Percentiles rank a stretch among this genome's conserved stretches.
phyloP scores from a whole-genome alignment of 2,329 filamentous ascomycete species.

The Colletotrichum sojae region DNA sequence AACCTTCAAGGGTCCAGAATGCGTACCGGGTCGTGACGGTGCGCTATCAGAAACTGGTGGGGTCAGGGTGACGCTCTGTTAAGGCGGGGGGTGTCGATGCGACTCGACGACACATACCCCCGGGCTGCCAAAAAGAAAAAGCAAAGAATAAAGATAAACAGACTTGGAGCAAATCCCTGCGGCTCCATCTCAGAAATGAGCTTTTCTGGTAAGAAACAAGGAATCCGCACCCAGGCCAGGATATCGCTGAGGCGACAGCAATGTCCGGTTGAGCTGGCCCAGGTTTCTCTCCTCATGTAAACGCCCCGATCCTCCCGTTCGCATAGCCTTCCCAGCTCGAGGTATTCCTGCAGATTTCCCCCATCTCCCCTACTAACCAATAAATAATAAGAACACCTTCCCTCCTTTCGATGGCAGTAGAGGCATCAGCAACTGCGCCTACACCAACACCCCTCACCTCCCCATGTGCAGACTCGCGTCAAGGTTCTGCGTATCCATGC shows the following conservation, averaged over 20 bases:
- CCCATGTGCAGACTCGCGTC: conserved; percentile 36
- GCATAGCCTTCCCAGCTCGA: neutral
- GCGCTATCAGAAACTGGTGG: conserved; percentile 27
- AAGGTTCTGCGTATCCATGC: conserved; percentile 31
- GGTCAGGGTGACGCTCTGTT: conserved; percentile 26
- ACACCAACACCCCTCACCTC: neutral
- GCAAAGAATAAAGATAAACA: conserved; percentile 1
- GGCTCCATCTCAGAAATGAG: conserved; percentile 23
- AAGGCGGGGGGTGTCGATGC: conserved; percentile 11
- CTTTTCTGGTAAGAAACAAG: conserved; percentile 31
- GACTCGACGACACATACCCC: neutral
- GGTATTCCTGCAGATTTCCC: conserved; percentile 2
- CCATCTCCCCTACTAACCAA: conserved; percentile 8
- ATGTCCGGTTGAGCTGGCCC: neutral
- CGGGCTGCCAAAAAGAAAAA: neutral
- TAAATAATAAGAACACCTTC: conserved; percentile 1
- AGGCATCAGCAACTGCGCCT: neutral
- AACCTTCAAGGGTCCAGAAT: no score
- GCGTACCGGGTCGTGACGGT: no score
- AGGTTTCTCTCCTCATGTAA: conserved; percentile 10
- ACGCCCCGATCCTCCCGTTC: conserved; percentile 34
- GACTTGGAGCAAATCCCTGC: conserved; percentile 33
- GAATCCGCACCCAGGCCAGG: neutral
- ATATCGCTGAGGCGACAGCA: neutral
- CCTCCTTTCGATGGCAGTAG: neutral